Evolutionary conservation across 2,329 filamentous ascomycete genomes (phyloP), one percentile per base, ranked within the genome.

Genomic region (Mariannaea elegans): DNA sequence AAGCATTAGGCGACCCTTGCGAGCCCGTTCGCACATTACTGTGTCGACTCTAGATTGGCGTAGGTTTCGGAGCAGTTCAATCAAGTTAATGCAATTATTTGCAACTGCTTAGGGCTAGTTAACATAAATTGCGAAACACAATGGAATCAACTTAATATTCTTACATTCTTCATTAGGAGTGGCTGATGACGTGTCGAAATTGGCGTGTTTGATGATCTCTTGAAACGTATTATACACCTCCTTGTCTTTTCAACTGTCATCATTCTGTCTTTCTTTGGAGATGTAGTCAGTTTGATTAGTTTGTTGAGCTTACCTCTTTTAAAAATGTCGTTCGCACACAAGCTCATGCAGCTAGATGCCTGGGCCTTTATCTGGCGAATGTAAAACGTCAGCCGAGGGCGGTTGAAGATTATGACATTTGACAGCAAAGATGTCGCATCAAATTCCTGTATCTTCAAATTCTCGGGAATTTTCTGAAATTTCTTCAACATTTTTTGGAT

Each of bases 391-490:
- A 64, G 21, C 4, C 63, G 56, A 1, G 32, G 23, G 4, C 45
- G 31, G 24, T 65, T 65, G 34, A 65, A 65, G 29, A 32, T 23
- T 14, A 65, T 8, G 13, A 64, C 34, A 19, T 56, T 16, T 16
- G 3, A 29, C 1, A 47, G 34, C 9, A 65, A 52, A 21, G 62
- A 39, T 14, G 13, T 21, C 14, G 21, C 8, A 6, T 12, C 4
- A 29, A 13, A 29, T 52, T 7, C 10, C 1, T n/a, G n/a, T n/a
- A 16, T 44, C 27, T 2, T 46, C n/a, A n/a, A n/a, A n/a, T n/a
- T n/a, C n/a, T n/a, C 21, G 14, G 10, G 7, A 1, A 29, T 14
- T 3, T 29, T 12, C 2, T 41, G 29, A 8, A 48, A 47, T 18
- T 42, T 55, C 0, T 18, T n/a, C 10, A 63, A 21, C 9, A 65